Conservation (phyloP, 2,329 filamentous ascomycete species). For the Apiospora arundinis region DNA sequence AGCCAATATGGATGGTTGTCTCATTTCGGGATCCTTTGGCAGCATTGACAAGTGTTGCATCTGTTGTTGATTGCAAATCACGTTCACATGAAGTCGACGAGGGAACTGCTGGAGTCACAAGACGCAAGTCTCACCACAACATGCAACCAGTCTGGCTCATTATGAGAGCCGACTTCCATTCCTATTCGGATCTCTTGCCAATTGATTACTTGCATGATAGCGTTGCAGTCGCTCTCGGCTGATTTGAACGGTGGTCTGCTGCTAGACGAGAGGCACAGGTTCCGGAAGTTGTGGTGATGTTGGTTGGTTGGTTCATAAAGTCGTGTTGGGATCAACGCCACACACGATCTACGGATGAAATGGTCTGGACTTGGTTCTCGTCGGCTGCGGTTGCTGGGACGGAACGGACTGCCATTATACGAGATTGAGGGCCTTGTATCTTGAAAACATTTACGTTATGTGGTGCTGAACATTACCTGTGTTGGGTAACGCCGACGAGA, state of each 20-base stretch:
- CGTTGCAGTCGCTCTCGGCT: background rate
- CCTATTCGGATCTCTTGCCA: background rate
- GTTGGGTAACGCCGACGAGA: too few relatives aligned
- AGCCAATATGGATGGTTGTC: background rate
- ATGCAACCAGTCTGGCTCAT: background rate
- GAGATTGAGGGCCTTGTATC: too few relatives aligned
- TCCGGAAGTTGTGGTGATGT: background rate
- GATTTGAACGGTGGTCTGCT: background rate
- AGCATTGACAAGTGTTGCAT: background rate
- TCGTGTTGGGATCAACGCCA: too few relatives aligned
- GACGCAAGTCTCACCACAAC: background rate
- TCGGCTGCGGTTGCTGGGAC: too few relatives aligned
- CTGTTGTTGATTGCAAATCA: background rate
- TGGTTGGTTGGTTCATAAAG: too few relatives aligned
- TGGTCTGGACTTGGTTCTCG: too few relatives aligned
- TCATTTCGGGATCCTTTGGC: background rate
- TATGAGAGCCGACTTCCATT: background rate
- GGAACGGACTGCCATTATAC: too few relatives aligned
- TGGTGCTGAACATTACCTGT: too few relatives aligned
- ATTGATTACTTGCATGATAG: background rate
- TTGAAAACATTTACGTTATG: too few relatives aligned
- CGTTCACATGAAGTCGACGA: background rate
- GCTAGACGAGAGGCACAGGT: background rate
- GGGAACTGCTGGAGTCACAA: background rate
- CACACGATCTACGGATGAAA: background rate